Percentiles rank a stretch among this genome's conserved stretches.
Evolutionary conservation across 148 eudicot species (phyloP).

Genomic region (Rhododendron mucronatum): DNA sequence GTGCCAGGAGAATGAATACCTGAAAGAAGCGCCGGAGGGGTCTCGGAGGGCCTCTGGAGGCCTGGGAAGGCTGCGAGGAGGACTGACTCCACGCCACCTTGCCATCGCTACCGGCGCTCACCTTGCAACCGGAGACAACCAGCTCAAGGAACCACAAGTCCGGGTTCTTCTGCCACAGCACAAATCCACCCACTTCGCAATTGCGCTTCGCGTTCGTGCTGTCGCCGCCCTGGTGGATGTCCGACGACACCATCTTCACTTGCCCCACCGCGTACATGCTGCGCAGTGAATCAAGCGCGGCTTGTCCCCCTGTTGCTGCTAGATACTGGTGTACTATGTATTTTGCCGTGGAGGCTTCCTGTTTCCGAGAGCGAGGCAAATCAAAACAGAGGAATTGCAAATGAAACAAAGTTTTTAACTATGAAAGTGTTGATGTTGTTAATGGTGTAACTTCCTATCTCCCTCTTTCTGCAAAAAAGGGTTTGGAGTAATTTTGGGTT

Average conservation of each 20-base stretch:
- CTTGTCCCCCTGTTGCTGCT: slow-evolving; percentile 58
- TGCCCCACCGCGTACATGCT: slow-evolving; percentile 72
- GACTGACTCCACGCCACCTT: slow-evolving; percentile 59
- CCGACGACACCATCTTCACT: slow-evolving; percentile 46
- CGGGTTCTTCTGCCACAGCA: slow-evolving; percentile 64
- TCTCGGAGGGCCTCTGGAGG: slow-evolving; percentile 49
- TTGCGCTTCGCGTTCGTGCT: neutral
- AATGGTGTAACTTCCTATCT: neutral
- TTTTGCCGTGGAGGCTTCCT: slow-evolving; percentile 64
- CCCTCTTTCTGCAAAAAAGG: neutral
- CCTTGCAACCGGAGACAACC: slow-evolving; percentile 52
- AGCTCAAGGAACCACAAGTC: slow-evolving; percentile 62
- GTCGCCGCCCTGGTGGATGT: slow-evolving; percentile 27
- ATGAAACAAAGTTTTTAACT: neutral
- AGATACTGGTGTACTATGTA: slow-evolving; percentile 66
- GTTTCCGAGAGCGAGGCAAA: neutral
- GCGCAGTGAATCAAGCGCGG: slow-evolving; percentile 28
- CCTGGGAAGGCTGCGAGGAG: slow-evolving; percentile 30
- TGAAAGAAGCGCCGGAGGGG: slow-evolving; percentile 57
- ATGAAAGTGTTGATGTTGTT: neutral
- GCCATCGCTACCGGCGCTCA: slow-evolving; percentile 61
- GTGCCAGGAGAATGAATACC: slow-evolving; percentile 16
- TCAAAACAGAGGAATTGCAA: neutral
- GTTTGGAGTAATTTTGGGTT: too few species aligned
- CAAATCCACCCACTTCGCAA: slow-evolving; percentile 49